A percentile compares a stretch with the other conserved stretches of the same genome.
Evolutionary conservation across 2,329 filamentous ascomycete species (phyloP).

Genomic region (Blumeria graminis): DNA sequence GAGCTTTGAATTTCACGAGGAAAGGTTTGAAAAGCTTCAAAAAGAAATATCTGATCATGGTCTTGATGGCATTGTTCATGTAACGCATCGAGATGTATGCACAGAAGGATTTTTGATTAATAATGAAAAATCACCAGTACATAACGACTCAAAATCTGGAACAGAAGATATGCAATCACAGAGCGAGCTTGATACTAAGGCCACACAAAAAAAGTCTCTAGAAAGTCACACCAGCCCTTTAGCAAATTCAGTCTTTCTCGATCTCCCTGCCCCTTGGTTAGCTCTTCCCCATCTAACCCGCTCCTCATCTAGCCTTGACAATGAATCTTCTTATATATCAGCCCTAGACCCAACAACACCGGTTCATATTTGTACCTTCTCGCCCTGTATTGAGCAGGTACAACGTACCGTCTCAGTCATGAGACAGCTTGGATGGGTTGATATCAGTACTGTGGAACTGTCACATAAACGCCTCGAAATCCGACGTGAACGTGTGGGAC

Average conservation of each 20-base stretch:
- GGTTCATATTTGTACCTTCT: constrained; percentile 77
- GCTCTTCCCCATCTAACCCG: constrained; percentile 54
- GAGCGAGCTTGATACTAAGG: not conserved
- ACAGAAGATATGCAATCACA: not conserved
- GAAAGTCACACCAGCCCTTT: constrained; percentile 22
- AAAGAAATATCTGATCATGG: constrained; percentile 46
- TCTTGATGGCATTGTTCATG: constrained; percentile 37
- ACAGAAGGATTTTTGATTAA: constrained; percentile 41
- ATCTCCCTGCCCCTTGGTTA: constrained; percentile 60
- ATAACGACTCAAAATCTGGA: not conserved
- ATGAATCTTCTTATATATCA: constrained; percentile 22
- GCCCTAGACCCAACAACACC: constrained; percentile 47
- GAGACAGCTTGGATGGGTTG: constrained; percentile 63
- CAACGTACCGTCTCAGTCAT: constrained; percentile 62
- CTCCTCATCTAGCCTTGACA: constrained; percentile 13
- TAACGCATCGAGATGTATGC: constrained; percentile 64
- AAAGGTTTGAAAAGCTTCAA: constrained; percentile 42
- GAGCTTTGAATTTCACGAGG: constrained; percentile 62
- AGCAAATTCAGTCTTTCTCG: constrained; percentile 53
- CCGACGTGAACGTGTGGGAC: constrained; percentile 54
- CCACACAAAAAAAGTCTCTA: not conserved
- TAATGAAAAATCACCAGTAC: constrained; percentile 13
- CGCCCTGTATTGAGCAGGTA: constrained; percentile 90
- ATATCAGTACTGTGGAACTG: constrained; percentile 85
- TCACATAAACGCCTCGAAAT: constrained; percentile 59